Conservation (phyloP, 2,329 filamentous ascomycete genomes). For the Aspergillus ibericus region DNA sequence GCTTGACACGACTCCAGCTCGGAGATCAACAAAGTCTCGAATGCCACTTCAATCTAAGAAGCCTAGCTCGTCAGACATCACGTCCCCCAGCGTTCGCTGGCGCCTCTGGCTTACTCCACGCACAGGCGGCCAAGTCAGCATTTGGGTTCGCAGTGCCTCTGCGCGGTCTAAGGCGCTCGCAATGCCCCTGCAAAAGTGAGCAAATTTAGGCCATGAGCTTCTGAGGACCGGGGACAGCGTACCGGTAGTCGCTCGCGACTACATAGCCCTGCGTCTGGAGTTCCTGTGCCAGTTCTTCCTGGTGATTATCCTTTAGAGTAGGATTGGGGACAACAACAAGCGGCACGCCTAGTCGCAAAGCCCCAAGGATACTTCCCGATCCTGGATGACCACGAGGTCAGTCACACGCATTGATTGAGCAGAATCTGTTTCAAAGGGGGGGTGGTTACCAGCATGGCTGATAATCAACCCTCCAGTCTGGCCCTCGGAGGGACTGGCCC, state of each 20-base stretch:
- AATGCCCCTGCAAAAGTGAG: constrained; percentile 45
- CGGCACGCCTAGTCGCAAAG: constrained; percentile 69
- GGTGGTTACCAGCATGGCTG: constrained; percentile 74
- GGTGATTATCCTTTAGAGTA: constrained; percentile 82
- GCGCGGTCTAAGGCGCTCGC: constrained; percentile 48
- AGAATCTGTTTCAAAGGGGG: background rate
- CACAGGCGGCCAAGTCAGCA: constrained; percentile 53
- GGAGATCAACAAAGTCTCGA: background rate
- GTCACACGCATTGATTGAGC: background rate
- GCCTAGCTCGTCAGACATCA: constrained; percentile 60
- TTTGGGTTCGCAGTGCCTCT: constrained; percentile 47
- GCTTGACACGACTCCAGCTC: background rate
- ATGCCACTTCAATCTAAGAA: constrained; percentile 48
- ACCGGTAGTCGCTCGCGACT: constrained; percentile 68
- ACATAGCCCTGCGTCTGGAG: constrained; percentile 74
- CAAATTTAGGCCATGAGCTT: background rate
- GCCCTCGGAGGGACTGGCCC: constrained; percentile 43
- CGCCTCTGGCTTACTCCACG: constrained; percentile 46
- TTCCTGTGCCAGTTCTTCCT: constrained; percentile 78
- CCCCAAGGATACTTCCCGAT: constrained; percentile 85
- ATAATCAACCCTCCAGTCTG: constrained; percentile 70
- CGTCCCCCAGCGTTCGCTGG: constrained; percentile 47
- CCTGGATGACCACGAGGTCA: constrained; percentile 53
- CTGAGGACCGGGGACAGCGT: constrained; percentile 28
- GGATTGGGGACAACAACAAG: constrained; percentile 90